Percentiles rank a stretch among this genome's conserved stretches.
Evolutionary conservation across 176 grass and related monocot species (phyloP).

Genomic region (Oryza brachyantha): DNA sequence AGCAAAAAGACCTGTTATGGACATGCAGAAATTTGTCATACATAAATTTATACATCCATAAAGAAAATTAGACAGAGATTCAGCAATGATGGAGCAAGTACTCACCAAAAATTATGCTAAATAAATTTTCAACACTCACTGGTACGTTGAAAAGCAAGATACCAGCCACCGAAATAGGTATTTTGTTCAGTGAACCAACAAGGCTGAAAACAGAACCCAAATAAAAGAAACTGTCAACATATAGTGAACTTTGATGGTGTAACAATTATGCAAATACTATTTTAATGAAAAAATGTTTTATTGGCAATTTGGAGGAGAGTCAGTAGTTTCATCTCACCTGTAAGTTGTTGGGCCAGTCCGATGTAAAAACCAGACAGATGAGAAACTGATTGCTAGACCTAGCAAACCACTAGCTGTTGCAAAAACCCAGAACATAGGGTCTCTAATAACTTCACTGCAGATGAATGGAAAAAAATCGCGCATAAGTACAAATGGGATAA

Average conservation of each 20-base stretch:
- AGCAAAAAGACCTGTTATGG: conserved; percentile 84
- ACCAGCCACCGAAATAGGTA: conserved; percentile 88
- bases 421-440: conserved; percentile 84
- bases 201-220: conserved; percentile 39
- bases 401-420: conserved; percentile 79
- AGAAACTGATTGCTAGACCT: conserved; percentile 89
- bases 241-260: background rate
- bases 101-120: conserved; percentile 82
- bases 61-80: background rate
- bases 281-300: background rate
- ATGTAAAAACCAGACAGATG: conserved; percentile 87
- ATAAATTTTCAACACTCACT: conserved; percentile 72
- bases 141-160: conserved; percentile 77
- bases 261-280: background rate
- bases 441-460: conserved; percentile 59
- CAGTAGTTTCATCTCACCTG: conserved; percentile 49
- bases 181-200: conserved; percentile 85
- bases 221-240: background rate
- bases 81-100: conserved; percentile 7
- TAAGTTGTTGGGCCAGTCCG: conserved; percentile 87
- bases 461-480: conserved; percentile 19
- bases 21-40: background rate
- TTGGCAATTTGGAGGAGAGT: background rate
- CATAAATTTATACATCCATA: background rate
- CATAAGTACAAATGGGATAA: conserved; percentile 14